Conservation (phyloP, 163 green algal species). For the Coccomyxa subellipsoidea region DNA sequence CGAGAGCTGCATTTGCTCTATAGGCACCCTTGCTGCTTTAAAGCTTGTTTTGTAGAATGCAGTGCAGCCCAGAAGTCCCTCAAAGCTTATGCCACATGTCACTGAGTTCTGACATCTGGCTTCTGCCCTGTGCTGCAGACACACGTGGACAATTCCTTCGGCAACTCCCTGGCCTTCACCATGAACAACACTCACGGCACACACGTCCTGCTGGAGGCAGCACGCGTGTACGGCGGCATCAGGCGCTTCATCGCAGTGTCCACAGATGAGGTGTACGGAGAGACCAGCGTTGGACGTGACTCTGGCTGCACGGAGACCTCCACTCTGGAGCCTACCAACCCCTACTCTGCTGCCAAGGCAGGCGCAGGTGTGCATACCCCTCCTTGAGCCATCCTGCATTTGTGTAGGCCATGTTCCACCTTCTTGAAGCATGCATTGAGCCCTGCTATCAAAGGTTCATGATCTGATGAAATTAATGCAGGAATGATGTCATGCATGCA, state of each 20-base stretch:
- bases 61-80: too few species aligned
- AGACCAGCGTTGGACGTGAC: constrained; percentile 72
- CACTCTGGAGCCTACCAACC: constrained; percentile 93
- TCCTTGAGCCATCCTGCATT: too few species aligned
- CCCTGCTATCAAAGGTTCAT: too few species aligned
- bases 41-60: too few species aligned
- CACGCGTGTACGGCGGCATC: constrained; percentile 73
- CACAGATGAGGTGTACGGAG: constrained; percentile 96
- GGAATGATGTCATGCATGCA: too few species aligned
- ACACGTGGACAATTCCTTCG: constrained; percentile 99
- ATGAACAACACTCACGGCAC: constrained; percentile 97
- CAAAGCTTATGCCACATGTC: too few species aligned
- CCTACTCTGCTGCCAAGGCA: constrained; percentile 96
- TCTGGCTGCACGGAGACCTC: constrained; percentile 62
- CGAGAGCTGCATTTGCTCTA: background rate
- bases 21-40: too few species aligned
- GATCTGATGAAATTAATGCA: too few species aligned
- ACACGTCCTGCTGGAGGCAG: constrained; percentile 93
- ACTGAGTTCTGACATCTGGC: too few species aligned
- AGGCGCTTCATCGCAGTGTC: constrained; percentile 94
- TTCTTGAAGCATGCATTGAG: background rate
- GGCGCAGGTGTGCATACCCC: constrained; percentile 61
- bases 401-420: too few species aligned
- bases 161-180: constrained; percentile 97
- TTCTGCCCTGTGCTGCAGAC: constrained; percentile 84